Percentiles rank a stretch among this genome's conserved stretches.
phyloP scores from a whole-genome alignment of 2,329 filamentous ascomycete genomes.

The Pseudogymnoascus sp. region DNA sequence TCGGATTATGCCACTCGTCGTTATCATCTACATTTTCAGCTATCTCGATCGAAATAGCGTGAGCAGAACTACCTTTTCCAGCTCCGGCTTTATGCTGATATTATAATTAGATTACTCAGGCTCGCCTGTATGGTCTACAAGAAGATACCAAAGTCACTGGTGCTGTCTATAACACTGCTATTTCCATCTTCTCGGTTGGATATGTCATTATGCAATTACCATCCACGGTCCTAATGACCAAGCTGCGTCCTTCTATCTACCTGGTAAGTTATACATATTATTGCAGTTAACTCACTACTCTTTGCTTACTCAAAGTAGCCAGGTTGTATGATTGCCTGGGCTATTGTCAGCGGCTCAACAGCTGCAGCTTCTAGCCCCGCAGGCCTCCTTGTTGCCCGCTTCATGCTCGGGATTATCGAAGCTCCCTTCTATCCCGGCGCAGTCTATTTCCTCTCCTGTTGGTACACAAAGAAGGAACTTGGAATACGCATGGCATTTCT shows the following conservation, averaged over 20 bases:
- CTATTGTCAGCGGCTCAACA: slow-evolving; percentile 28
- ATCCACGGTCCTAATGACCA: slow-evolving; percentile 42
- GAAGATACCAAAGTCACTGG: not conserved
- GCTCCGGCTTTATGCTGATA: not conserved
- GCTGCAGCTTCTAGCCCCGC: slow-evolving; percentile 30
- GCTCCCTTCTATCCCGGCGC: slow-evolving; percentile 27
- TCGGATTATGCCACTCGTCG: slow-evolving; percentile 34
- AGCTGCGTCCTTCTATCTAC: not conserved
- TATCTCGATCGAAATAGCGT: slow-evolving; percentile 33
- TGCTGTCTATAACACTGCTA: not conserved
- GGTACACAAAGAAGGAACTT: slow-evolving; percentile 34
- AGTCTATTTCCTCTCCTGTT: slow-evolving; percentile 33
- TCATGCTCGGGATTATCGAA: slow-evolving; percentile 26
- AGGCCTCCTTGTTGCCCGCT: slow-evolving; percentile 30
- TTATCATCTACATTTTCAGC: slow-evolving; percentile 37
- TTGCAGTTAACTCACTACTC: too few relatives aligned
- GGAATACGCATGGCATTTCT: slow-evolving; percentile 31
- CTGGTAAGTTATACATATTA: not conserved
- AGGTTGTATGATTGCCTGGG: slow-evolving; percentile 26
- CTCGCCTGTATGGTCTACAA: not conserved
- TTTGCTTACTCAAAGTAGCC: not conserved
- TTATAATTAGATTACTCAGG: not conserved
- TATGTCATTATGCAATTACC: slow-evolving; percentile 46
- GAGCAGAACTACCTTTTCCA: not conserved
- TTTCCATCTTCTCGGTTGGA: slow-evolving; percentile 31